phyloP scores from a whole-genome alignment of 371 early-diverging fungal genomes.

The Zychaea mexicana region DNA sequence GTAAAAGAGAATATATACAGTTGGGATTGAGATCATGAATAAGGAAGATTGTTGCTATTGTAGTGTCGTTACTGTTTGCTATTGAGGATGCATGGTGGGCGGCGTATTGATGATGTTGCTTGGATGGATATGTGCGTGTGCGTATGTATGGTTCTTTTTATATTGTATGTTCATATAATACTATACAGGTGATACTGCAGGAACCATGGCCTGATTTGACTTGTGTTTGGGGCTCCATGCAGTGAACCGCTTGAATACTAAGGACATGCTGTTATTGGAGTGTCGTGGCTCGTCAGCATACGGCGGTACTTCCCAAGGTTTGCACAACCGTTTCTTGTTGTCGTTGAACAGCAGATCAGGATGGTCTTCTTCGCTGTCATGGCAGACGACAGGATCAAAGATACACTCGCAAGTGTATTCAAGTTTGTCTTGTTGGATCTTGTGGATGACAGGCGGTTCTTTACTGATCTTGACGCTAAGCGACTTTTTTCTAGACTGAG shows the following conservation, averaged over 20 bases:
- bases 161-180: not conserved
- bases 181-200: conserved; percentile 7
- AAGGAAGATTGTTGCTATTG: no score
- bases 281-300: conserved; percentile 12
- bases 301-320: conserved; percentile 42
- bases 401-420: conserved; percentile 46
- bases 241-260: conserved; percentile 10
- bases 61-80: no score
- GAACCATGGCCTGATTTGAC: conserved; percentile 5
- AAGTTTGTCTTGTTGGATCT: conserved; percentile 35
- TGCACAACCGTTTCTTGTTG: conserved; percentile 16
- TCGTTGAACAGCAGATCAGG: conserved; percentile 29
- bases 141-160: no score
- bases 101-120: no score
- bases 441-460: conserved; percentile 44
- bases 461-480: conserved; percentile 44
- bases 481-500: conserved; percentile 18
- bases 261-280: not conserved
- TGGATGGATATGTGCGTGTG: no score
- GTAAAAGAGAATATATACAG: no score
- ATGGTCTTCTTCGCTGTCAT: conserved; percentile 48
- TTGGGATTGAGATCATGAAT: no score
- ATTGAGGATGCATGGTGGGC: no score
- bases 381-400: conserved; percentile 45
- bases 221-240: conserved; percentile 3